Base-by-base conservation (phyloP, 2,329 filamentous ascomycete genomes). In the Curvularia verruculosa region DNA sequence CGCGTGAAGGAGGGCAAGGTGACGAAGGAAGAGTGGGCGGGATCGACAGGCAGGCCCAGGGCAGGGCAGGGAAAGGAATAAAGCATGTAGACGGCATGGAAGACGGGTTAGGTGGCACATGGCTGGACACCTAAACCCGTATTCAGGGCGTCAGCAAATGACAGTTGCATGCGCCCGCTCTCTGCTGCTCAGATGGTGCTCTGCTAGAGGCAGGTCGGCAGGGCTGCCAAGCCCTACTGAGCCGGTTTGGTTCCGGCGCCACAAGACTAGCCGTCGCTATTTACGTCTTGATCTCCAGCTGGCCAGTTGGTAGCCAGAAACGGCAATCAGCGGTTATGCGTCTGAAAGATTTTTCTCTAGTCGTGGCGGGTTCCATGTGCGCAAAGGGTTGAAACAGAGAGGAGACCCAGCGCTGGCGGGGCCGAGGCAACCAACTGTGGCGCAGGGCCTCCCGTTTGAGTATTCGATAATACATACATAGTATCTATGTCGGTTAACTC, bases 1-100 rank as follows among this genome's bases (percentile, higher is more conserved):
- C 28, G 26, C 7, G 28, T 29, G 28, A n/a, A 49, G n/a, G n/a
- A n/a, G n/a, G n/a, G n/a, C n/a, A n/a, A n/a, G n/a, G 45, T 45
- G 50, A 58, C 48, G 44, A 51, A 58, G 58, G 23, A 43, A 41
- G 52, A 55, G 52, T 26, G 52, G 51, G 52, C 41, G 31, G 18
- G 58, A 60, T 54, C 29, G 54, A 49, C 58, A 47, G 47, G 34
- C 19, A 39, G 46, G 34, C 37, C 43, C 44, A n/a, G n/a, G n/a
- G n/a, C n/a, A n/a, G n/a, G n/a, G n/a, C n/a, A n/a, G n/a, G n/a
- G n/a, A n/a, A n/a, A n/a, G n/a, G n/a, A n/a, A n/a, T n/a, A n/a
- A n/a, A n/a, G n/a, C n/a, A n/a, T n/a, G n/a, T n/a, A n/a, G n/a
- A n/a, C 53, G 54, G 34, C 44, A 53, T 41, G 36, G 41, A 37